Percentiles rank a stretch among this genome's conserved stretches.
Evolutionary conservation across 306 rosid genomes (phyloP).

Genomic region (Ormosia semicastrata): DNA sequence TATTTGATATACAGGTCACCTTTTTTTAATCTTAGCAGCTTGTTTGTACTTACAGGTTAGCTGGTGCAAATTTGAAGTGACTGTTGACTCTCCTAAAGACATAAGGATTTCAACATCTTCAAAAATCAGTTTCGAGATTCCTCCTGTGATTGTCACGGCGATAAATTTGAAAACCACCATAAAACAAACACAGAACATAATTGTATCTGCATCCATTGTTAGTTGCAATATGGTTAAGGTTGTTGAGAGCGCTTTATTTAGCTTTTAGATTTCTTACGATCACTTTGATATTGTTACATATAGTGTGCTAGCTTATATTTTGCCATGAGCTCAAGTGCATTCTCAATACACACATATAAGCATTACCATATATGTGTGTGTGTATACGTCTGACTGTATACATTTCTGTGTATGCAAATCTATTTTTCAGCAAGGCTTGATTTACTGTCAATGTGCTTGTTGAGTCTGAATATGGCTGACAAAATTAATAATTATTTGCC

Average conservation of each 20-base stretch:
- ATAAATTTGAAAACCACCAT: slow-evolving; percentile 76
- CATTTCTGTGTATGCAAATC: neutral
- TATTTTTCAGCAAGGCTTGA: neutral
- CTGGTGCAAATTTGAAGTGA: slow-evolving; percentile 98
- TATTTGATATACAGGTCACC: neutral
- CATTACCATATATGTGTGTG: neutral
- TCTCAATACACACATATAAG: neutral
- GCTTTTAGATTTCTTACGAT: slow-evolving; percentile 21
- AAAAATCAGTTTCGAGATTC: slow-evolving; percentile 55
- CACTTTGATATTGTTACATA: slow-evolving; percentile 1
- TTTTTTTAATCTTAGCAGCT: slow-evolving; percentile 22
- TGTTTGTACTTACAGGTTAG: slow-evolving; percentile 67
- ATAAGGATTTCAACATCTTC: slow-evolving; percentile 57
- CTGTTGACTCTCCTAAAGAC: slow-evolving; percentile 71
- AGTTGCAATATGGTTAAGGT: slow-evolving; percentile 91
- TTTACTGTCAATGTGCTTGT: slow-evolving; percentile 17
- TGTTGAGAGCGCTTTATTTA: slow-evolving; percentile 29
- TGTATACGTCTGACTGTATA: neutral
- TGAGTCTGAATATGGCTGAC: slow-evolving; percentile 3
- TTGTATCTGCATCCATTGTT: slow-evolving; percentile 90
- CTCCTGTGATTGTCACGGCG: slow-evolving; percentile 78
- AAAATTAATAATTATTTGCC: neutral
- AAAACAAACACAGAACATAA: slow-evolving; percentile 67
- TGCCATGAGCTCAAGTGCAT: slow-evolving; percentile 1
- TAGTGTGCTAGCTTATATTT: neutral